phyloP scores from a whole-genome alignment of 108 stramenopile species.

The Fragilariopsis cylindrus region DNA sequence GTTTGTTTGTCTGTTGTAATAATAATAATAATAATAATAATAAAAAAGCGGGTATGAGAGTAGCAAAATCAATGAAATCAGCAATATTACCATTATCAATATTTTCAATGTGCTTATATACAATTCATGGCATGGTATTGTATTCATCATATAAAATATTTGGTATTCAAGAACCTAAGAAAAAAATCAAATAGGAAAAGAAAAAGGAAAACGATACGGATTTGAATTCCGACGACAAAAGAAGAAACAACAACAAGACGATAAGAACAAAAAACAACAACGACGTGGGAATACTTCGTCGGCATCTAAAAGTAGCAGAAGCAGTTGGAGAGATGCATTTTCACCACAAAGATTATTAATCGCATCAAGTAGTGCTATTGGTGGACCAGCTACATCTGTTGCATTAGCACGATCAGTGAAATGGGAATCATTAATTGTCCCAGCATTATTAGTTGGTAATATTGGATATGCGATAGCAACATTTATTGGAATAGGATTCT shows the following conservation, averaged over 20 bases:
- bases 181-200: too few relatives aligned
- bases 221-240: neutral
- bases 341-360: constrained; percentile 66
- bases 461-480: constrained; percentile 81
- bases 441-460: constrained; percentile 76
- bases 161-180: too few relatives aligned
- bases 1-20: too few relatives aligned
- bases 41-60: constrained; percentile 50
- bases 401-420: constrained; percentile 68
- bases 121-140: constrained; percentile 61
- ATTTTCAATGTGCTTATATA: constrained; percentile 62
- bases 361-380: constrained; percentile 82
- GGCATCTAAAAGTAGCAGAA: neutral
- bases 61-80: constrained; percentile 64
- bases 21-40: too few relatives aligned
- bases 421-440: constrained; percentile 69
- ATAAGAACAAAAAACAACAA: neutral
- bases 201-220: too few relatives aligned
- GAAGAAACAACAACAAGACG: neutral
- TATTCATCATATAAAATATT: constrained; percentile 33
- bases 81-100: constrained; percentile 59
- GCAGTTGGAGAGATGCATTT: constrained; percentile 19
- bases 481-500: constrained; percentile 40
- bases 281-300: neutral
- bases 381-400: constrained; percentile 81